A percentile compares a stretch with the other conserved stretches of the same genome.
phyloP scores from a whole-genome alignment of 768 basidiomycete species.

The Strobilomyces dryophilus region DNA sequence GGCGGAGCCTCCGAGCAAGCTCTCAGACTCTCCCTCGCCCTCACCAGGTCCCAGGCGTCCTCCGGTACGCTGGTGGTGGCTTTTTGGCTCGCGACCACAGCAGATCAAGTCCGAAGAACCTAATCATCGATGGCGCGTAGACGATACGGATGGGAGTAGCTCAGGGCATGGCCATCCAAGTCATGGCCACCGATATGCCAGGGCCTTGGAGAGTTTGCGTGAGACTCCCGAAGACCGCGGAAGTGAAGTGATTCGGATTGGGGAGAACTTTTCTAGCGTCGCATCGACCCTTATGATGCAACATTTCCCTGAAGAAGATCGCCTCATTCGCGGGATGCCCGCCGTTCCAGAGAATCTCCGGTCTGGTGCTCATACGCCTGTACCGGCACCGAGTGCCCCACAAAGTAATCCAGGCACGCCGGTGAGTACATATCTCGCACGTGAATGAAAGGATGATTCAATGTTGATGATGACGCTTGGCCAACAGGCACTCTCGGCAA shows the following conservation, averaged over 20 bases:
- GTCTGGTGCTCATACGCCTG: not conserved
- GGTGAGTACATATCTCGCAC: slow-evolving; percentile 9
- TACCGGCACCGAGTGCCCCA: not conserved
- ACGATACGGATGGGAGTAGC: slow-evolving; percentile 25
- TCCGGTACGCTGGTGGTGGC: slow-evolving; percentile 21
- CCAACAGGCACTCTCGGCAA: slow-evolving; percentile 5
- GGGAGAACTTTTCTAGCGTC: slow-evolving; percentile 11
- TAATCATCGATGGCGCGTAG: slow-evolving; percentile 18
- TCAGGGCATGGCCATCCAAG: slow-evolving; percentile 15
- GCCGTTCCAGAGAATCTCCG: slow-evolving; percentile 1
- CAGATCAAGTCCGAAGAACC: slow-evolving; percentile 25
- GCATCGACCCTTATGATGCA: slow-evolving; percentile 13
- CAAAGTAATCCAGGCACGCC: slow-evolving; percentile 8
- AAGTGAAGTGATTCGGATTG: slow-evolving; percentile 19
- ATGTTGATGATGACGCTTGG: not conserved
- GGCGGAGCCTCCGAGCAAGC: too few species aligned
- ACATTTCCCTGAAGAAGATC: slow-evolving; percentile 7
- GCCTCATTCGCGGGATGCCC: slow-evolving; percentile 1
- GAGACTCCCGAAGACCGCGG: slow-evolving; percentile 11
- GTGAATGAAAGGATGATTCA: not conserved
- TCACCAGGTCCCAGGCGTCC: slow-evolving; percentile 1
- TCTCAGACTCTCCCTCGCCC: too few species aligned
- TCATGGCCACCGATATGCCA: slow-evolving; percentile 6
- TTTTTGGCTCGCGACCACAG: slow-evolving; percentile 23
- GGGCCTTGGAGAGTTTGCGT: slow-evolving; percentile 4